phyloP scores from a whole-genome alignment of 1,139 yeast genomes.

The Protomyces gravidus region DNA sequence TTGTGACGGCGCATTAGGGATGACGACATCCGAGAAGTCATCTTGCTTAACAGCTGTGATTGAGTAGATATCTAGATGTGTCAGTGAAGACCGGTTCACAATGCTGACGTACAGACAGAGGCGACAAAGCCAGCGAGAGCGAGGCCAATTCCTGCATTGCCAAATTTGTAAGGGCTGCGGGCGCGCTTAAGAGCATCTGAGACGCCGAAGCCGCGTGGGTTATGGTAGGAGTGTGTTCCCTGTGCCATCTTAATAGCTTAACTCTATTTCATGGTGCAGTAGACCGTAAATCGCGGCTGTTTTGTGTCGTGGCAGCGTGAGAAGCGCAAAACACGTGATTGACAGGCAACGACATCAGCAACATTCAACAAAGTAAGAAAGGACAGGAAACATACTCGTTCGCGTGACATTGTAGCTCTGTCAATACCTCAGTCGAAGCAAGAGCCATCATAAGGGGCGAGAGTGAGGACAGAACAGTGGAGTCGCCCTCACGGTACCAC shows the following conservation, averaged over 20 bases:
- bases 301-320: no score
- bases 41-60: constrained; percentile 30
- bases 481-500: no score
- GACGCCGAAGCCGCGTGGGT: constrained; percentile 10
- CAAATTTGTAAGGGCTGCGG: constrained; percentile 7
- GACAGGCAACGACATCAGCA: no score
- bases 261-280: no score
- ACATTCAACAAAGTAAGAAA: no score
- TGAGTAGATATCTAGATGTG: constrained; percentile 19
- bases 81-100: neutral
- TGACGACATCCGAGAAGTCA: constrained; percentile 28
- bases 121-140: constrained; percentile 18
- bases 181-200: constrained; percentile 19
- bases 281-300: no score
- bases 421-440: no score
- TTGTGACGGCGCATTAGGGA: constrained; percentile 8
- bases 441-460: no score
- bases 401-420: neutral
- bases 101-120: constrained; percentile 21
- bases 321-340: no score
- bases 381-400: no score
- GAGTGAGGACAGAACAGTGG: no score
- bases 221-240: constrained; percentile 5
- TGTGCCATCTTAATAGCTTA: neutral
- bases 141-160: constrained; percentile 24